A percentile compares a stretch with the other conserved stretches of the same genome.
These are phyloP conservation scores for Zelonia costaricensis DNA, from an alignment of 208 protist genomes.

Conservation along the genomic window DNA sequence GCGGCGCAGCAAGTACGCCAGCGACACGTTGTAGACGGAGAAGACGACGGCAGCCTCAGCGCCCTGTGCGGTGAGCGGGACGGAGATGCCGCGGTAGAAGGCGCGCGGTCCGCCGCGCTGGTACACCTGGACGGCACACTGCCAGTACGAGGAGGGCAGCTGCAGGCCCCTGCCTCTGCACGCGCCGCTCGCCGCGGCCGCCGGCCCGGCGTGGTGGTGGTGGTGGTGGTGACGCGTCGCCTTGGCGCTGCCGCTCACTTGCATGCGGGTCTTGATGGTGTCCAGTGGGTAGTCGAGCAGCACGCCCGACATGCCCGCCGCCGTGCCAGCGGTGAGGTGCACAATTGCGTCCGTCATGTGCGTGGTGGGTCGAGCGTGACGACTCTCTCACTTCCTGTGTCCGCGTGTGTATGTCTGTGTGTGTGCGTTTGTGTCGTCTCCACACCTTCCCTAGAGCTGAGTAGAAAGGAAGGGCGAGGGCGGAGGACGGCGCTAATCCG, in stretches of 20 bases:
- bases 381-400: background rate
- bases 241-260: constrained; percentile 26
- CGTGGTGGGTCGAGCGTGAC: no score
- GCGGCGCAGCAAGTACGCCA: constrained; percentile 15
- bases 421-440: background rate
- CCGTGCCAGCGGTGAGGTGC: constrained; percentile 54
- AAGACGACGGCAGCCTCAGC: constrained; percentile 60
- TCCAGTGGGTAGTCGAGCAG: constrained; percentile 87
- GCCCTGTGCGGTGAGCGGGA: constrained; percentile 55
- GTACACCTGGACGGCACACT: constrained; percentile 40
- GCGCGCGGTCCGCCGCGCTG: constrained; percentile 44
- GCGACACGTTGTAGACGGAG: constrained; percentile 37
- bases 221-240: background rate
- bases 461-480: background rate
- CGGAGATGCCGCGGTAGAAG: constrained; percentile 77
- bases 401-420: background rate
- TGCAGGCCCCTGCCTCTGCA: no score
- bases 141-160: constrained; percentile 38
- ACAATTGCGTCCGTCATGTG: constrained; percentile 18
- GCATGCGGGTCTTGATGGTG: constrained; percentile 82
- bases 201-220: no score
- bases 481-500: no score
- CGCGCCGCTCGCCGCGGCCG: background rate
- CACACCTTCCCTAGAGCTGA: background rate
- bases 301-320: constrained; percentile 62